Evolutionary conservation across 331 rosid species (phyloP), one percentile per base, ranked within the genome.

Genomic region (Pyrus hybrid): DNA sequence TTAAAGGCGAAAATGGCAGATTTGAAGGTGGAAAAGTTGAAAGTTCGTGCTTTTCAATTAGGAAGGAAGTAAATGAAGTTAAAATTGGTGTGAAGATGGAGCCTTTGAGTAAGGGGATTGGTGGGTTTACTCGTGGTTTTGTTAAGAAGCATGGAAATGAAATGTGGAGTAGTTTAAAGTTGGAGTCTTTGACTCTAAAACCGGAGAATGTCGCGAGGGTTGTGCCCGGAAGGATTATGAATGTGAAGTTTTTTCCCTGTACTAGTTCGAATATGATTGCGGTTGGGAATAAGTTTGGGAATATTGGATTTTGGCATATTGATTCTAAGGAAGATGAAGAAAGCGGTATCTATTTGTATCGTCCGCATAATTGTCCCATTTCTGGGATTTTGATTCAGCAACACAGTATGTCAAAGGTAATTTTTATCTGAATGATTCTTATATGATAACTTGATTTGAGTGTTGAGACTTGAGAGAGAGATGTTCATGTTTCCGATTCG

Each of bases 301-400:
- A 94, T 80, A 18, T 94, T 81, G 97, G 93, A 43, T 94, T 94
- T 67, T 92, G 97, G 99, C 78, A 87, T 80, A 78, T 87, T 28
- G 90, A 78, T 81, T 73, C 53, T 32, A 62, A 53, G 63, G 45
- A 13, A 21, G 87, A 81, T 67, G 77, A 72, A 21, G 83, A 78
- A 32, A 80, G 63, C 61, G 85, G 86, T 21, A 5, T 90, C 63
- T 79, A 83, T 77, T 75, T 87, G 58, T 94, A 90, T 80, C 86
- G 35, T 35, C 93, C 96, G 20, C 97, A 94, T 67, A 33, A 76
- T 2, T 89, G 92, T 68, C 89, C 93, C 25, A 79, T 93, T 77
- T 91, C 95, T 3, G 97, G 96, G 79, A 90, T 91, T 37, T 83
- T 84, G 61, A 76, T 90, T 71, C 96, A 88, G 26, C 80, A 56